Percentiles rank a stretch among this genome's conserved stretches.
Conservation (phyloP, 2,329 filamentous ascomycete genomes). For the Hymenoscyphus occultus region DNA sequence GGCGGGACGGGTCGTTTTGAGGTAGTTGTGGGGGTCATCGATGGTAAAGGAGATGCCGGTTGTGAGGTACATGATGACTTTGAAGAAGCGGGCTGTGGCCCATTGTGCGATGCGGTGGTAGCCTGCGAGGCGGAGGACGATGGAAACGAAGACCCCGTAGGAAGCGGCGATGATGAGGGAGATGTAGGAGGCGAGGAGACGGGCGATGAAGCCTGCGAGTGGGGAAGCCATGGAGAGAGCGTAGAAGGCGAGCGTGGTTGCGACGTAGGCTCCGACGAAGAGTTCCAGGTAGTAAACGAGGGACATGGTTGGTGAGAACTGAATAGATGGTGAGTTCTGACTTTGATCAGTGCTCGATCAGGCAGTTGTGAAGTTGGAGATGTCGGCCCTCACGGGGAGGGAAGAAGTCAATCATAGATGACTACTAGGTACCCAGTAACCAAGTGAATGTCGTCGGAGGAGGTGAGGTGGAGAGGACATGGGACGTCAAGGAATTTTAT, state of each 20-base stretch:
- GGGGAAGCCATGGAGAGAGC: slow-evolving; percentile 63
- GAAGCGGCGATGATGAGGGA: slow-evolving; percentile 57
- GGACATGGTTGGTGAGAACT: slow-evolving; percentile 25
- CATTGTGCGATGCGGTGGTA: slow-evolving; percentile 80
- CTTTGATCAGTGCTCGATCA: neutral
- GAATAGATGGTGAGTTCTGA: neutral
- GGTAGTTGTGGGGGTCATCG: slow-evolving; percentile 60
- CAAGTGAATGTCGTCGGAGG: slow-evolving; percentile 2
- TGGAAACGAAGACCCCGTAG: slow-evolving; percentile 74
- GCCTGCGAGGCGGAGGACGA: slow-evolving; percentile 67
- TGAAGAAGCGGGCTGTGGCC: slow-evolving; percentile 76
- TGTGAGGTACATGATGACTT: slow-evolving; percentile 69
- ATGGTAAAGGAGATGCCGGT: slow-evolving; percentile 79
- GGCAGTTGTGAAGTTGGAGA: neutral
- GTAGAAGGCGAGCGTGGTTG: slow-evolving; percentile 48
- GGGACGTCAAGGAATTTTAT: slow-evolving; percentile 1
- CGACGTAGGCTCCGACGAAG: slow-evolving; percentile 51
- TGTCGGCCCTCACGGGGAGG: slow-evolving; percentile 34
- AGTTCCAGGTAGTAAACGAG: slow-evolving; percentile 39
- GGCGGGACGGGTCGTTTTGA: slow-evolving; percentile 64
- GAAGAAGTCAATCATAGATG: slow-evolving; percentile 27
- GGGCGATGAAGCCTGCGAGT: slow-evolving; percentile 64
- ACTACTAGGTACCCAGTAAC: slow-evolving; percentile 7
- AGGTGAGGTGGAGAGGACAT: neutral
- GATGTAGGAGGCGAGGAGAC: slow-evolving; percentile 64